These are phyloP conservation scores for Moesziomyces aphidis DNA, from an alignment of 1,284 basidiomycete genomes.

Conservation along the genomic window DNA sequence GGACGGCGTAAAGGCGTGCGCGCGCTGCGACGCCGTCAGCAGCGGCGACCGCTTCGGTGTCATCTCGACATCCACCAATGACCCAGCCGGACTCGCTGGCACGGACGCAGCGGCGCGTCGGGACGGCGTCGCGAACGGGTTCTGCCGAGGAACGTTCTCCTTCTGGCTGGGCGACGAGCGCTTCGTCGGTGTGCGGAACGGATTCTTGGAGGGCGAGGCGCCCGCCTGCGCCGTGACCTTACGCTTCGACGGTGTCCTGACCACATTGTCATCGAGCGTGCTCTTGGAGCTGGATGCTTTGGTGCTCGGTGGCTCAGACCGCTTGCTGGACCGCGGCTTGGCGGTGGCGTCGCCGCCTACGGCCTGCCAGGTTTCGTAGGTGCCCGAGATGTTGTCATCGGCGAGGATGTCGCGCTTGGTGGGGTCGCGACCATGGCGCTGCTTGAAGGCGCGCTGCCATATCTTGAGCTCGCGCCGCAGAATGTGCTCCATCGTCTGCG, in stretches of 20 bases:
- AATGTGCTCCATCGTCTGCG: slow-evolving; percentile 36
- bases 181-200: slow-evolving; percentile 29
- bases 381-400: slow-evolving; percentile 47
- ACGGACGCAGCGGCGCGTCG: background rate
- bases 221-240: background rate
- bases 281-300: slow-evolving; percentile 21
- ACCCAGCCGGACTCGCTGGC: slow-evolving; percentile 23
- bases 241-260: slow-evolving; percentile 37
- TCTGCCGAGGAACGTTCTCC: background rate
- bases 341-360: slow-evolving; percentile 26
- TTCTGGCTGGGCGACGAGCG: background rate
- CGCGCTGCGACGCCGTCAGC: slow-evolving; percentile 2
- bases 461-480: slow-evolving; percentile 50
- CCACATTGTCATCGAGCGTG: slow-evolving; percentile 11
- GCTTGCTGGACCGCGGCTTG: slow-evolving; percentile 1
- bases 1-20: slow-evolving; percentile 12
- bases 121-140: slow-evolving; percentile 38
- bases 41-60: slow-evolving; percentile 35
- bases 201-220: slow-evolving; percentile 12
- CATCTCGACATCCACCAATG: slow-evolving; percentile 42
- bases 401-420: slow-evolving; percentile 56
- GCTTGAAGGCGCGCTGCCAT: slow-evolving; percentile 45
- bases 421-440: slow-evolving; percentile 55
- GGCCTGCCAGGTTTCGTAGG: slow-evolving; percentile 60
- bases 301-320: background rate